Percentiles rank a stretch among this genome's conserved stretches.
These are phyloP conservation scores for Astraeus odoratus DNA, from an alignment of 768 basidiomycete species.

Conservation along the genomic window DNA sequence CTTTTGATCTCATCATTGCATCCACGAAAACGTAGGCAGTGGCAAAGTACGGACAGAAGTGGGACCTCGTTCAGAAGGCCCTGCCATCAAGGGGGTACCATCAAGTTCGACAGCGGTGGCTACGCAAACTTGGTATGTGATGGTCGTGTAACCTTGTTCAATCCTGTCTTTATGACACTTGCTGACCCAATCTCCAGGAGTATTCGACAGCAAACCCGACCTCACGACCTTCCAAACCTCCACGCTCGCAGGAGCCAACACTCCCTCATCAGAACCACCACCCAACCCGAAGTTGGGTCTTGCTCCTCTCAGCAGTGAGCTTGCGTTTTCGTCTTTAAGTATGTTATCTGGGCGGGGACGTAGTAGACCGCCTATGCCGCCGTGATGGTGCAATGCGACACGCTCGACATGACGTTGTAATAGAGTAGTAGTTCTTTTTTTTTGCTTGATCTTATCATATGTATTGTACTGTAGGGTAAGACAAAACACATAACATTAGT, in stretches of 20 bases:
- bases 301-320: slow-evolving; percentile 32
- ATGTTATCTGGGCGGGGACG: slow-evolving; percentile 15
- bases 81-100: slow-evolving; percentile 35
- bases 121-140: slow-evolving; percentile 31
- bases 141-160: background rate
- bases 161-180: background rate
- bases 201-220: slow-evolving; percentile 33
- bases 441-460: background rate
- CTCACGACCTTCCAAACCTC: slow-evolving; percentile 28
- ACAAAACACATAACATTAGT: too few relatives aligned
- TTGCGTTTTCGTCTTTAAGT: slow-evolving; percentile 17
- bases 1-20: background rate
- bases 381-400: background rate
- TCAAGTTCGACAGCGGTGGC: slow-evolving; percentile 38
- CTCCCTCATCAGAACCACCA: slow-evolving; percentile 24
- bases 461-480: background rate
- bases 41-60: slow-evolving; percentile 32
- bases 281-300: slow-evolving; percentile 33
- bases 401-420: too few relatives aligned
- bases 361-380: slow-evolving; percentile 1
- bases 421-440: background rate
- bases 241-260: slow-evolving; percentile 17
- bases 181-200: slow-evolving; percentile 12
- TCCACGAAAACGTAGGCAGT: slow-evolving; percentile 25
- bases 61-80: slow-evolving; percentile 36